phyloP scores from a whole-genome alignment of 352 stramenopile genomes.

The Pythium guiyangense region DNA sequence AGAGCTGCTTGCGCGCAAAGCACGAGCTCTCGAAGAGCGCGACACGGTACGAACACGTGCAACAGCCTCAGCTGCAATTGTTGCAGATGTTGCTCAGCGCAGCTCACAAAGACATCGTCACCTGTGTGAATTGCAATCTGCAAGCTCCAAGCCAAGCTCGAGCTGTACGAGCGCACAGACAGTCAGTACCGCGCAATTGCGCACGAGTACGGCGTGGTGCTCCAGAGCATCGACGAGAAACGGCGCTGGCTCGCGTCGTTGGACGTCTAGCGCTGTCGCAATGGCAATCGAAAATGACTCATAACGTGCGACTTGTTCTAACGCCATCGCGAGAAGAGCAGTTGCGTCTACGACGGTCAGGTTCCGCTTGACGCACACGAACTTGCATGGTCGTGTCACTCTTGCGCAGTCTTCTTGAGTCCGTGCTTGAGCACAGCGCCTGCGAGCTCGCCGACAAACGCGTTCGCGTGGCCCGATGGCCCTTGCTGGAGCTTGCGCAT shows the following conservation, averaged over 20 bases:
- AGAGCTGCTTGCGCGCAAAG: slow-evolving; percentile 21
- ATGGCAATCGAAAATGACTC: not conserved
- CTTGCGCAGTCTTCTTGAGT: slow-evolving; percentile 36
- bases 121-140: not conserved
- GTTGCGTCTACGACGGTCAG: no score
- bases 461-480: slow-evolving; percentile 32
- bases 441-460: slow-evolving; percentile 73
- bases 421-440: slow-evolving; percentile 73
- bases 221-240: slow-evolving; percentile 35
- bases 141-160: slow-evolving; percentile 28
- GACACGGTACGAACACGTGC: slow-evolving; percentile 4
- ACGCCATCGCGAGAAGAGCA: no score
- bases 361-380: not conserved
- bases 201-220: slow-evolving; percentile 25
- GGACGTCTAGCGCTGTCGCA: slow-evolving; percentile 23
- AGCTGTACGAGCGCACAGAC: slow-evolving; percentile 28
- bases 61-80: not conserved
- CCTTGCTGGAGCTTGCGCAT: slow-evolving; percentile 86
- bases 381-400: not conserved
- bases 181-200: slow-evolving; percentile 32
- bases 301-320: no score
- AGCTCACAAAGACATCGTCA: no score
- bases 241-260: slow-evolving; percentile 36
- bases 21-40: slow-evolving; percentile 17
- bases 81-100: no score